A percentile compares a stretch with the other conserved stretches of the same genome.
Evolutionary conservation across 1,284 basidiomycete species (phyloP).

Genomic region (Trichosporon sp.): DNA sequence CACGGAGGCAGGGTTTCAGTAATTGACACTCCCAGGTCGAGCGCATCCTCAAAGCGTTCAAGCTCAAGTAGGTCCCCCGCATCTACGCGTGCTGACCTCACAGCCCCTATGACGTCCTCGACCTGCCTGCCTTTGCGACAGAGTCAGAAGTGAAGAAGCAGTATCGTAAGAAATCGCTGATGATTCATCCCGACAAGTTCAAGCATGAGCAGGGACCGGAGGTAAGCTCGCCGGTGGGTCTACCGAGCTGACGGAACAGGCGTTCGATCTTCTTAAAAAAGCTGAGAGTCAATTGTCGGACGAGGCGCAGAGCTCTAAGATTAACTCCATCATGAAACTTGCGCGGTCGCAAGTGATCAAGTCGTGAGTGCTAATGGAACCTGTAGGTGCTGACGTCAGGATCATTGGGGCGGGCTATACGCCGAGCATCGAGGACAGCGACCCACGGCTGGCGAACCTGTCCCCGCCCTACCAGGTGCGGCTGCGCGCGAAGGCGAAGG

Average conservation of each 20-base stretch:
- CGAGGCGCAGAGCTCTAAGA: constrained; percentile 37
- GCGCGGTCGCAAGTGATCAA: constrained; percentile 44
- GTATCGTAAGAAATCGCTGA: constrained; percentile 56
- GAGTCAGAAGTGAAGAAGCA: constrained; percentile 55
- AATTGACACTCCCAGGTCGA: constrained; percentile 48
- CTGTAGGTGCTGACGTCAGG: constrained; percentile 17
- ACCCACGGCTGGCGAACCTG: constrained; percentile 48
- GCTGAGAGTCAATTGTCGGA: constrained; percentile 47
- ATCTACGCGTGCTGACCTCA: constrained; percentile 11
- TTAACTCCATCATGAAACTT: constrained; percentile 49
- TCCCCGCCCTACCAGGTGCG: constrained; percentile 50
- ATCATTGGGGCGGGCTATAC: constrained; percentile 38
- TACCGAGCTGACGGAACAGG: constrained; percentile 36
- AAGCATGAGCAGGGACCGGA: constrained; percentile 54
- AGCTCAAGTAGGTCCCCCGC: constrained; percentile 51
- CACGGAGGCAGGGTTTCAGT: not conserved
- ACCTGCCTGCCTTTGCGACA: constrained; percentile 51
- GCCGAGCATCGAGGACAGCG: constrained; percentile 48
- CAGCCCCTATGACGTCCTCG: constrained; percentile 57
- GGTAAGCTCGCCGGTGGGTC: constrained; percentile 29
- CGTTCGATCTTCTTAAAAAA: constrained; percentile 58
- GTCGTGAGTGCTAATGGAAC: constrained; percentile 29
- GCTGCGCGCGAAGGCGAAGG: constrained; percentile 52
- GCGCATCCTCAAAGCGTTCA: constrained; percentile 54
- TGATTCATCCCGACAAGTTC: constrained; percentile 59